A percentile compares a stretch with the other conserved stretches of the same genome.
phyloP scores from a whole-genome alignment of 1,284 basidiomycete genomes.

The Apiotrichum sp. region DNA sequence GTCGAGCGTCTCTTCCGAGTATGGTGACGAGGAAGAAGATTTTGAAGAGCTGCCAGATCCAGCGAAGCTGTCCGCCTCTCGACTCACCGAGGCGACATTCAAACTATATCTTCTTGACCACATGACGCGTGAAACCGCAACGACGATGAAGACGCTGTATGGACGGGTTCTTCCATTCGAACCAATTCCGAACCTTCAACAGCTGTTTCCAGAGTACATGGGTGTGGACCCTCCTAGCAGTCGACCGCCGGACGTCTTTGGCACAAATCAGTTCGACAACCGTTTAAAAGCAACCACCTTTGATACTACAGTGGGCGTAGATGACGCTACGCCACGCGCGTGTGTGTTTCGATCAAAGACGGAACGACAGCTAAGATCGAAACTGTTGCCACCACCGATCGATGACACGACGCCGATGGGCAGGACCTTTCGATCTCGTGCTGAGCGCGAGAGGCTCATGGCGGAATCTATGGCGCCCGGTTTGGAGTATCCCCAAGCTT shows the following conservation, averaged over 20 bases:
- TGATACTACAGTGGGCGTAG: no score
- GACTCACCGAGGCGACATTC: conserved; percentile 35
- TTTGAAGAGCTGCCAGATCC: conserved; percentile 29
- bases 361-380: background rate
- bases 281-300: background rate
- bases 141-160: conserved; percentile 2
- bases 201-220: conserved; percentile 18
- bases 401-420: background rate
- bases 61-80: conserved; percentile 25
- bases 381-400: background rate
- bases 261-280: background rate
- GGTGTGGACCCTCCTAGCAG: background rate
- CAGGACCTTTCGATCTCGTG: background rate
- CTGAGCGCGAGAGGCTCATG: background rate
- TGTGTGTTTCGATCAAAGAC: background rate
- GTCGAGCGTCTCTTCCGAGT: conserved; percentile 15
- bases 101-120: conserved; percentile 38
- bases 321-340: background rate
- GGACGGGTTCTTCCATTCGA: background rate
- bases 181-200: background rate
- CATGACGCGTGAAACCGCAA: conserved; percentile 24
- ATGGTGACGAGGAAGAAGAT: conserved; percentile 10
- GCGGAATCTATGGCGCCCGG: background rate
- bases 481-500: background rate
- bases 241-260: background rate